Conservation (phyloP, 169 alveolate genomes). For the Plasmodium malariae region DNA sequence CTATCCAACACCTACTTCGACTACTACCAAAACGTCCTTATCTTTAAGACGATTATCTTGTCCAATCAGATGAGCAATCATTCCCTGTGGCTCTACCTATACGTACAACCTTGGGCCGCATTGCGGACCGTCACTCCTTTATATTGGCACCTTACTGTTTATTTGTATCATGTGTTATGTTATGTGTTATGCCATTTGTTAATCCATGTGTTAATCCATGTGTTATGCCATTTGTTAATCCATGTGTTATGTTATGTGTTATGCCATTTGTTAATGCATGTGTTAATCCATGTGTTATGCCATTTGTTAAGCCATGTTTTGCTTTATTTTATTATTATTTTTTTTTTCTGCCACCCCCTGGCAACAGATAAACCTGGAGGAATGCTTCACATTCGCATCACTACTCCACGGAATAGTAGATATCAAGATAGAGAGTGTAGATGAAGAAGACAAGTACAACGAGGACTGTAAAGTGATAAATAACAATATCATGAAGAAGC, state of each 20-base stretch:
- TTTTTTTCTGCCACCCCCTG: not conserved
- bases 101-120: slow-evolving; percentile 13
- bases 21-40: slow-evolving; percentile 23
- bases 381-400: slow-evolving; percentile 35
- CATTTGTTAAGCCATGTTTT: too few species aligned
- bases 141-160: not conserved
- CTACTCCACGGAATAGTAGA: slow-evolving; percentile 59
- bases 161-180: not conserved
- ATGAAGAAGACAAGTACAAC: slow-evolving; percentile 54
- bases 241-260: too few species aligned
- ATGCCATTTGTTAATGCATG: too few species aligned
- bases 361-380: slow-evolving; percentile 60
- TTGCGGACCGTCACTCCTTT: too few species aligned
- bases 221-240: too few species aligned
- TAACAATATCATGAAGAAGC: slow-evolving; percentile 10
- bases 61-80: slow-evolving; percentile 1
- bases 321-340: not conserved
- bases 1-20: slow-evolving; percentile 48
- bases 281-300: too few species aligned
- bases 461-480: slow-evolving; percentile 32
- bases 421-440: slow-evolving; percentile 41
- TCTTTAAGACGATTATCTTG: slow-evolving; percentile 31
- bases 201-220: too few species aligned
- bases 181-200: too few species aligned
- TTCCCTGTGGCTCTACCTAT: slow-evolving; percentile 41